phyloP scores from a whole-genome alignment of 306 rosid species.

The Cucurbita ficifolia region DNA sequence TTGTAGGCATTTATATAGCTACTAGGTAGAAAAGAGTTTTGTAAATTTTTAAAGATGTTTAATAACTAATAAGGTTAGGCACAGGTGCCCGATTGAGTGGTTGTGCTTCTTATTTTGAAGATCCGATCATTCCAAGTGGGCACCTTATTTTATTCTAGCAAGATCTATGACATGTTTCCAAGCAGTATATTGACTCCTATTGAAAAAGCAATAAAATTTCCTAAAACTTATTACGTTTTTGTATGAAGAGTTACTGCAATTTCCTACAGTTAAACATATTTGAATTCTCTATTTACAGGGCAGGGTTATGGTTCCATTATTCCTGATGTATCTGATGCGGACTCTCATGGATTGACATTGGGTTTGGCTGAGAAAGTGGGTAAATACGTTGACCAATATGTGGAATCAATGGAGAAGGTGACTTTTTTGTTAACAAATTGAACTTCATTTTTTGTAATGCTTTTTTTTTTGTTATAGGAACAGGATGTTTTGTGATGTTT shows the following conservation, averaged over 20 bases:
- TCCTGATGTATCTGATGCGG: constrained; percentile 44
- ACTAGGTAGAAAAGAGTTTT: neutral
- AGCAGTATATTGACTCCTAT: neutral
- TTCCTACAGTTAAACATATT: neutral
- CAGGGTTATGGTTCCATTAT: constrained; percentile 69
- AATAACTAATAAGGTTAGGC: neutral
- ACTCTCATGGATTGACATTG: constrained; percentile 41
- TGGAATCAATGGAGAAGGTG: constrained; percentile 97
- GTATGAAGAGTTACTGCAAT: neutral
- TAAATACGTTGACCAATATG: constrained; percentile 51
- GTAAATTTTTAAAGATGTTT: neutral
- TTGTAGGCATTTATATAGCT: neutral
- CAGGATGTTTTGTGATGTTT: neutral
- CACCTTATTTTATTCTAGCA: neutral
- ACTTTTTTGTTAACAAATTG: neutral
- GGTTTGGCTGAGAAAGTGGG: constrained; percentile 49
- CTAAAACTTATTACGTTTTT: neutral
- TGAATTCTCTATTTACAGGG: constrained; percentile 24
- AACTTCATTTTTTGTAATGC: neutral
- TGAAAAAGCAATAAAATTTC: neutral
- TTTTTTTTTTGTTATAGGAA: neutral
- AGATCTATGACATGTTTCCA: neutral
- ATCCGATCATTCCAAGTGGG: neutral
- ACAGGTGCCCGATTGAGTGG: neutral
- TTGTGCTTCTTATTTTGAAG: neutral